These are phyloP conservation scores for Rhizopogon vesiculosus DNA, from an alignment of 768 basidiomycete genomes.

Conservation along the genomic window DNA sequence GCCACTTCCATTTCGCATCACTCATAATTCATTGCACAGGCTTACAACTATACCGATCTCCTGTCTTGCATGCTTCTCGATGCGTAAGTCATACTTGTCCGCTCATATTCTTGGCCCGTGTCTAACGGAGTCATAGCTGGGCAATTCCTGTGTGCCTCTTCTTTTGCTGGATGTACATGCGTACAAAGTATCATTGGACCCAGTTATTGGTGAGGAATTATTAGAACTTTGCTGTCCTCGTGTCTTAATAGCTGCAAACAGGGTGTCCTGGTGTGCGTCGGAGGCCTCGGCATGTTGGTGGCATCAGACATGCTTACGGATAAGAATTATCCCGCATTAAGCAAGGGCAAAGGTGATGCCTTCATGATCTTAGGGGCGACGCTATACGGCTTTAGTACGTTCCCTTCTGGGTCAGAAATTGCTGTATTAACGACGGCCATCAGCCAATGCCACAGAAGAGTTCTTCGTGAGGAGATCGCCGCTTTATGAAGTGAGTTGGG, in stretches of 20 bases:
- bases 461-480: slow-evolving; percentile 78
- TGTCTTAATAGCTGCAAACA: slow-evolving; percentile 17
- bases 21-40: slow-evolving; percentile 31
- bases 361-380: slow-evolving; percentile 88
- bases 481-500: slow-evolving; percentile 58
- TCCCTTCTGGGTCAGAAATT: neutral
- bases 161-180: slow-evolving; percentile 82
- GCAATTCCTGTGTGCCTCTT: slow-evolving; percentile 85
- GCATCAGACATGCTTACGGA: slow-evolving; percentile 72
- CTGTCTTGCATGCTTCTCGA: slow-evolving; percentile 92
- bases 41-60: slow-evolving; percentile 82
- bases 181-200: slow-evolving; percentile 76
- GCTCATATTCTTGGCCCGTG: neutral
- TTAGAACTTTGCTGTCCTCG: neutral
- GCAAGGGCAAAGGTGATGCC: slow-evolving; percentile 72
- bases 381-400: slow-evolving; percentile 81
- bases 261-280: slow-evolving; percentile 72
- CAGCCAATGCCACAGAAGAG: slow-evolving; percentile 87
- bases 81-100: slow-evolving; percentile 43
- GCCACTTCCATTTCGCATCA: neutral
- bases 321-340: slow-evolving; percentile 65
- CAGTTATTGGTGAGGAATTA: slow-evolving; percentile 62
- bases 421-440: neutral
- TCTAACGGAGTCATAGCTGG: slow-evolving; percentile 46
- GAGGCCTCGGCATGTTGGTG: slow-evolving; percentile 77